Base-by-base conservation (phyloP, 2,329 filamentous ascomycete species). In the Cordyceps cateniannulata region DNA sequence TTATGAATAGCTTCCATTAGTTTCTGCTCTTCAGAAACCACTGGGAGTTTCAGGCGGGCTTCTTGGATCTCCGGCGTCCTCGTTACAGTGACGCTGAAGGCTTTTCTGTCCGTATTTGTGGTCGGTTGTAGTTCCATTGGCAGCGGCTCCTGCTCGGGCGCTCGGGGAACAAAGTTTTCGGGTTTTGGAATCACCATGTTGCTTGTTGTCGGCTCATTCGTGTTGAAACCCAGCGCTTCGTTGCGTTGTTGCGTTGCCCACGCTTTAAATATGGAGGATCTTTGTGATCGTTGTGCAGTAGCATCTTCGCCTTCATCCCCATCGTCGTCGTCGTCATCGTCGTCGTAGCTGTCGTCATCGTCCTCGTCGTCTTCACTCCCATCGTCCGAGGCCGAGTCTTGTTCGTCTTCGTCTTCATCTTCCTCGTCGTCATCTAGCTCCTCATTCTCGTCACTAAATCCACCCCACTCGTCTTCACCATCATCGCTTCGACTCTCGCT, bases 1-100 rank as follows among this genome's bases (percentile, higher is more conserved):
- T 93, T 93, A 73, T 97, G 89, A 53, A 99, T 91, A 1, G 93
- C 92, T 74, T 99, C 95, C 93, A 99, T 98, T 32, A 99, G 93
- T 69, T 89, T 92, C 71, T 99, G 95, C 73, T 99, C 95, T 72
- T 98, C 93, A 1, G 90, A 90, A 1, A 98, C 91, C 1, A 99
- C 90, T 0, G 95, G 95, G 18, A 99, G 81, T 60, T 89, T 85
- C 51, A 96, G 73, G 14, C 95, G 86, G 12, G 87, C 85, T 52
- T 87, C 83, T 71, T 97, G 91, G 24, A 98, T 89, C 20, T 89
- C 87, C 5, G 86, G 76, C 0, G 83, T 77, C 61, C 95, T 85
- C 44, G 83, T 77, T 2, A 97, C 86, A 1, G 83, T 73, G 1
- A 97, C 87, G 63, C 86, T 88, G 70, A 86, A 93, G 1, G 88